Evolutionary conservation across 768 basidiomycete genomes (phyloP), one percentile per base, ranked within the genome.

Genomic region (Strobilomyces dryophilus): DNA sequence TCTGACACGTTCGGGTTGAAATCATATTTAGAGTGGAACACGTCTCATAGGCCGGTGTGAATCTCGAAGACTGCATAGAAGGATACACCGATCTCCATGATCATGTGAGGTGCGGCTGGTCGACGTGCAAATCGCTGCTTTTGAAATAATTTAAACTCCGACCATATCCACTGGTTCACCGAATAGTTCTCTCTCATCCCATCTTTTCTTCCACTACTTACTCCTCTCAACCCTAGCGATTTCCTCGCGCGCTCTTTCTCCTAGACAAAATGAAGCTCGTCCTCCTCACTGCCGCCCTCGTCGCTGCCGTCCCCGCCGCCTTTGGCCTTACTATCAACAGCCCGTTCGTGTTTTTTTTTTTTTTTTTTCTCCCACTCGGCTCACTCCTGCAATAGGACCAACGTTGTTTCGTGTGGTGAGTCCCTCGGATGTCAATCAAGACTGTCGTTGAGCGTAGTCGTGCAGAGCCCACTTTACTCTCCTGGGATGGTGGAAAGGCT

Each of bases 241-340:
- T 8, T 24, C 37, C 46, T 61, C 58, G 54, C 57, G 20, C 60
- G 17, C 56, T 57, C 67, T 8, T 55, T 69, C 49, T 43, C 27
- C 14, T n/a, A 29, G 29, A 1, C 57, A 41, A 66, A 45, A 78
- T 77, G 76, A 76, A 73, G 59, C 62, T 63, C 42, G 47, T 71
- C 46, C 53, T 67, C 21, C 45, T 73, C 53, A 41, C 63, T 37
- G 43, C 66, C 27, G 67, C 70, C 36, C 51, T 76, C 42, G 56
- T 67, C 29, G 63, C 68, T 45, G 45, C 61, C 18, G 45, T 67
- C 11, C 66, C 72, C 39, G 76, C 67, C 66, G 77, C 60, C 46
- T 47, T 72, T 57, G 78, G 57, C 46, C 61, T 85, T 62, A 81
- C 75, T n/a, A 71, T 89, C 63, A 81, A 89, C 67, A 85, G 85